Evolutionary conservation across 169 alveolate genomes (phyloP), one percentile per base, ranked within the genome.

Genomic region (Nephromyces sp.): DNA sequence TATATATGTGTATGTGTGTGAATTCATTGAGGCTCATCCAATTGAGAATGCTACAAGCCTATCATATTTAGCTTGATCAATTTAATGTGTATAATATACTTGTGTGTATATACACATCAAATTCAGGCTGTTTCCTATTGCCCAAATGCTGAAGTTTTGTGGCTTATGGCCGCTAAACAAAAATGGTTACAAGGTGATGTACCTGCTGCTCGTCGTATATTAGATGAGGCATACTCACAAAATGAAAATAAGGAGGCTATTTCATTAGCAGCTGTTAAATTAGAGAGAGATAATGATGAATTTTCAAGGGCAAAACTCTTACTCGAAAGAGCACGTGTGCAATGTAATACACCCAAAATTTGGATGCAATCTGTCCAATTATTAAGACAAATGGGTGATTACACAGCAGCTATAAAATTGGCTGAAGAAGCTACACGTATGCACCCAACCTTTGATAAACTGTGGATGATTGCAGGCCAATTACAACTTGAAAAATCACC

Each of bases 361-460:
- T 92, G 95, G 97, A 89, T 84, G 91, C 94, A 87, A 70, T 89
- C 95, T 1, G 88, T 92, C n/a, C 95, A 92, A 86, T 86, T 92
- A 51, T 96, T 91, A 81, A 67, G 95, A 6, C 88, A 91, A 51
- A 84, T 87, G 53, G 90, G 90, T 32, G 84, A 67, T 43, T 67
- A 86, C 73, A 72, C 57, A 15, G 84, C 73, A 15, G 95, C 95
- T 2, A 79, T 80, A 52, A 75, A 52, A 0, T 72, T 91, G 4
- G 84, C 84, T n/a, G 84, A 86, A 8, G 82, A 88, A 69, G 95
- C 93, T 3, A 70, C 88, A 22, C 66, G 87, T 66, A 75, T 79
- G 72, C 94, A 90, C 68, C 92, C 92, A 8, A 51, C 76, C 77
- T 90, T 84, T 52, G 93, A 89, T 28, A 92, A 94, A 78, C 72